A percentile compares a stretch with the other conserved stretches of the same genome.
These are phyloP conservation scores for Phycomyces nitens DNA, from an alignment of 192 early-diverging fungal species.

Conservation along the genomic window DNA sequence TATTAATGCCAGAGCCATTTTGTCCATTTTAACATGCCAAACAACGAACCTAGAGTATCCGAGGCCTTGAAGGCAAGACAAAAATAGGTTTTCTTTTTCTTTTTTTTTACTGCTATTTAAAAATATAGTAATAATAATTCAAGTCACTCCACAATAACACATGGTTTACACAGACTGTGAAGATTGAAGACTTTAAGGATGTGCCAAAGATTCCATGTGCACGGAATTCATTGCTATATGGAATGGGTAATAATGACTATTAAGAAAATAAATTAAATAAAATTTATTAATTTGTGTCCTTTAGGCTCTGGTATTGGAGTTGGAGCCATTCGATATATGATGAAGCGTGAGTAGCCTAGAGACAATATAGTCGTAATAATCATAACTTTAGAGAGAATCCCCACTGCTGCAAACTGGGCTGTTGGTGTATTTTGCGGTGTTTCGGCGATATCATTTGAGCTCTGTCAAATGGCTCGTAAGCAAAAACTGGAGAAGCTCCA, in stretches of 20 bases:
- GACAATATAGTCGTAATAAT: too few species aligned
- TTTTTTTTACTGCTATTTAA: too few species aligned
- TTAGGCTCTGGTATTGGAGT: constrained; percentile 32
- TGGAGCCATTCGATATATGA: constrained; percentile 36
- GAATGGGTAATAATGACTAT: constrained; percentile 29
- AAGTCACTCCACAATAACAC: too few species aligned
- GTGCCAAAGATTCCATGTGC: constrained; percentile 41
- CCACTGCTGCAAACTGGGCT: constrained; percentile 41
- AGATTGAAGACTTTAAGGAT: constrained; percentile 39
- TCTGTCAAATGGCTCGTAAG: constrained; percentile 36
- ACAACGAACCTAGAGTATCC: too few species aligned
- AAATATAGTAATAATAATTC: too few species aligned
- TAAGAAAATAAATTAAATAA: neutral
- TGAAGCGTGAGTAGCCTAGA: constrained; percentile 32
- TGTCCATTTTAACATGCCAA: too few species aligned
- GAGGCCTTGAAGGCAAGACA: too few species aligned
- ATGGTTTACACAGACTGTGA: constrained; percentile 29
- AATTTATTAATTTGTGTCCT: too few species aligned
- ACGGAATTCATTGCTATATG: constrained; percentile 39
- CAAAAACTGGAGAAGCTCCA: constrained; percentile 25
- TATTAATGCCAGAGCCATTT: too few species aligned
- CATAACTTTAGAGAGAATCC: constrained; percentile 31
- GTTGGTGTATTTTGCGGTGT: constrained; percentile 39
- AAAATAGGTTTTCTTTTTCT: too few species aligned
- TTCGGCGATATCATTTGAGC: constrained; percentile 30